Conservation (phyloP, 148 eudicot genomes). For the Dysphania ambrosioides region DNA sequence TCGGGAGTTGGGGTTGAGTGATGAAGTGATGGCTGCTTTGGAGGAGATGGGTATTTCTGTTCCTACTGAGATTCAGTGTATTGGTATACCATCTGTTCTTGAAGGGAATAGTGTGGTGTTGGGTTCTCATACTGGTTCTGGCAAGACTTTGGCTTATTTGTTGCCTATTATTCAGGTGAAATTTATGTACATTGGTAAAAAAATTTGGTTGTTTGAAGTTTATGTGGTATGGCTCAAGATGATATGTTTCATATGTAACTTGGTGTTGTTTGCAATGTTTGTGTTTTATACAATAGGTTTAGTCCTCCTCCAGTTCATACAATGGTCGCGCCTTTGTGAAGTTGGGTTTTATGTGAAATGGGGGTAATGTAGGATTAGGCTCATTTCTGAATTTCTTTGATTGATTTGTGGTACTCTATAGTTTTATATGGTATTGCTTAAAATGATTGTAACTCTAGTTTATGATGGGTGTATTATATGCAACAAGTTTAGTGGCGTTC, state of each 20-base stretch:
- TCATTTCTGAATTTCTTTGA: neutral
- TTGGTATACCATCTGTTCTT: slow-evolving; percentile 81
- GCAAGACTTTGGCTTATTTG: slow-evolving; percentile 92
- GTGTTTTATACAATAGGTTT: too few species aligned
- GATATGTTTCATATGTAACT: too few species aligned
- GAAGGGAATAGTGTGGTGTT: slow-evolving; percentile 74
- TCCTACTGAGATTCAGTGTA: slow-evolving; percentile 92
- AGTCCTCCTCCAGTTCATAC: too few species aligned
- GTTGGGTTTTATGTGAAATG: too few species aligned
- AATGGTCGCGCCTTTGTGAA: too few species aligned
- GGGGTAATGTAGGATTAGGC: too few species aligned
- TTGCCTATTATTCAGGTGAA: slow-evolving; percentile 85
- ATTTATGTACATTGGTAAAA: too few species aligned
- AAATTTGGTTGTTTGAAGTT: too few species aligned
- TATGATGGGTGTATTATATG: neutral
- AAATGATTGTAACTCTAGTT: neutral
- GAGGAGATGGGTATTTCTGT: slow-evolving; percentile 78
- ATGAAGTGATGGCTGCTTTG: slow-evolving; percentile 70
- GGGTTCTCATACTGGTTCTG: slow-evolving; percentile 98
- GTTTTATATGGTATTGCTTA: neutral
- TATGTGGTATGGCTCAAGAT: too few species aligned
- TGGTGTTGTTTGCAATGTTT: too few species aligned
- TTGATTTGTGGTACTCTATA: too few species aligned
- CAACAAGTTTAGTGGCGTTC: neutral
- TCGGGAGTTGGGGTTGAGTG: slow-evolving; percentile 70